These are phyloP conservation scores for Solanum megistacrolobum DNA, from an alignment of 257 asterid genomes.

Conservation along the genomic window DNA sequence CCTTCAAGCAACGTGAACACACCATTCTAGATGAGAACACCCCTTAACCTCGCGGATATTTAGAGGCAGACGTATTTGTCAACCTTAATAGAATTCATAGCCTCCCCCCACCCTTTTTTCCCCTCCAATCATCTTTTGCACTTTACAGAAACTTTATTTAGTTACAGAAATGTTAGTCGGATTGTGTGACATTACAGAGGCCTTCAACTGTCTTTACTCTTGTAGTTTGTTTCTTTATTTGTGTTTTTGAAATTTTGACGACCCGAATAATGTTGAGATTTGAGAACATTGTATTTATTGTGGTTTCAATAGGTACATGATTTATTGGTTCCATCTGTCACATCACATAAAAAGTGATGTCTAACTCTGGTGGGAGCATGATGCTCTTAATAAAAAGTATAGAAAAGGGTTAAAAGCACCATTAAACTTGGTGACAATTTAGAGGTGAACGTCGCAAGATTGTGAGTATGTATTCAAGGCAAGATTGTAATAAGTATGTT, in stretches of 20 bases:
- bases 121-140: not conserved
- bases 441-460: too few species aligned
- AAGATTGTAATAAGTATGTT: too few species aligned
- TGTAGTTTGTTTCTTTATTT: not conserved
- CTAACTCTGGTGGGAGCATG: too few species aligned
- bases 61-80: not conserved
- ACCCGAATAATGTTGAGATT: not conserved
- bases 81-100: not conserved
- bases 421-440: too few species aligned
- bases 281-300: not conserved
- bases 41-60: not conserved
- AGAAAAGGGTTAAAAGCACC: too few species aligned
- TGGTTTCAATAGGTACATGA: not conserved
- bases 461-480: too few species aligned
- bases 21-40: conserved; percentile 22
- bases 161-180: not conserved
- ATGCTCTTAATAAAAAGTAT: too few species aligned
- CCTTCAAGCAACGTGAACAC: conserved; percentile 31
- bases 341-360: too few species aligned
- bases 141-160: not conserved
- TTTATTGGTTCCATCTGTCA: too few species aligned
- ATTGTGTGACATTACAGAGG: too few species aligned
- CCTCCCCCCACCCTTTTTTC: not conserved
- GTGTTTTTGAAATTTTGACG: not conserved
- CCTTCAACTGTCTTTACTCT: not conserved